Evolutionary conservation across 306 rosid species (phyloP).

Genomic region (cucumber (Cucumis sativus)): Cucumber_9930_V3 NC_026659.2:2965501-2966000

Average conservation of each 20-base stretch:
- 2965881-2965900: constrained; percentile 4
- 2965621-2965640: background rate
- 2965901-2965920: background rate
- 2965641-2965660: background rate
- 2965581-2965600: background rate
- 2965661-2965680: background rate
- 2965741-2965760: background rate
- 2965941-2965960: background rate
- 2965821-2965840: constrained; percentile 4
- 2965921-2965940: background rate
- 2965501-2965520: background rate
- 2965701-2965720: background rate
- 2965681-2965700: background rate
- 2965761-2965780: background rate
- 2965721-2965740: background rate
- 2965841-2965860: background rate
- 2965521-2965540: too few species aligned
- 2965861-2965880: background rate
- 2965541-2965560: background rate
- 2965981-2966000: background rate
- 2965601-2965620: background rate
- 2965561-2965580: too few species aligned
- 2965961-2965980: background rate
- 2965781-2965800: background rate
- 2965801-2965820: background rate